Evolutionary conservation across 140 eudicot species (phyloP), one percentile per base, ranked within the genome.

Genomic region (Cichorium intybus): DNA sequence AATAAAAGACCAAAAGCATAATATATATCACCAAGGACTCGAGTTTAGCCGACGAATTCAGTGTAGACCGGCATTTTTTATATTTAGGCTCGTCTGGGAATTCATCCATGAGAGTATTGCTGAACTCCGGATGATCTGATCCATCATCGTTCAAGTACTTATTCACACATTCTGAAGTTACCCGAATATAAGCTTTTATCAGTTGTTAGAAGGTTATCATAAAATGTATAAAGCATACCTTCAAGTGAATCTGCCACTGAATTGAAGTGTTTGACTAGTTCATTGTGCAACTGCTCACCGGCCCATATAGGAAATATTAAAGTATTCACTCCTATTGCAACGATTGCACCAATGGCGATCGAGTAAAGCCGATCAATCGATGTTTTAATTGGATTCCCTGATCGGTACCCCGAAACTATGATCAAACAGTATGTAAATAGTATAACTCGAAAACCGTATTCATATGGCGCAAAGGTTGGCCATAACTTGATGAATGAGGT

Each of bases 301-400:
- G 95, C 90, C 90, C 95, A 88, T 73, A 88, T 80, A 24, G 96
- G 96, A 55, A 80, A 75, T 49, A 85, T 61, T 1, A 80, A 70
- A 29, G 79, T 75, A 51, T 88, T 85, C 57, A 85, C 90, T 24
- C 67, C 63, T 7, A 82, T 77, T 22, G 95, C 81, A 6, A 85
- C 80, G 7, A 85, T 54, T 29, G 71, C 95, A 68, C 95, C 96
- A 54, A 85, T 82, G 14, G 75, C 79, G 12, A 88, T 85, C 0
- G 90, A 77, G 73, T 82, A 88, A 17, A 88, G 83, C 15, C 90
- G 68, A 23, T 80, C 87, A 60, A 85, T 80, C 26, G 95, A 70
- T 14, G 88, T 82, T 66, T 71, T 57, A 7, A 82, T 59, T 24
- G 89, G 96, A 66, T 72, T 79, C 37, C 96, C 87, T 79, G 75